Evolutionary conservation across 257 asterid species (phyloP).

Genomic region (Phtheirospermum japonicum): DNA sequence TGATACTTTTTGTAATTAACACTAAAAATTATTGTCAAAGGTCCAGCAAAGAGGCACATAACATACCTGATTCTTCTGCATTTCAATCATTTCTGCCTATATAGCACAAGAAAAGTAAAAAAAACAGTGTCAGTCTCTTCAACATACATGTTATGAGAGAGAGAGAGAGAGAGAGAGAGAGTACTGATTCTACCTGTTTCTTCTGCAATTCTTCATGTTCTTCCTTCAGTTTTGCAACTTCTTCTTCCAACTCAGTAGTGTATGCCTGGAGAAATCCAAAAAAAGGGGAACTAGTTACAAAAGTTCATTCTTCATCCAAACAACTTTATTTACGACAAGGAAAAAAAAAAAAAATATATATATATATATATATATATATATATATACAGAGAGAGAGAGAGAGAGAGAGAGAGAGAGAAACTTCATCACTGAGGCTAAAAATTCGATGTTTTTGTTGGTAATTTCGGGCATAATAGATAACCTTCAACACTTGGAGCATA

Average conservation of each 20-base stretch:
- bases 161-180: not conserved
- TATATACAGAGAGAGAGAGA: too few species aligned
- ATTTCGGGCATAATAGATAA: conserved; percentile 9
- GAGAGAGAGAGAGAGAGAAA: too few species aligned
- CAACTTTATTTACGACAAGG: not conserved
- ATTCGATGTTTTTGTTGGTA: conserved; percentile 4
- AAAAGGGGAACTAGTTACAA: conserved; percentile 7
- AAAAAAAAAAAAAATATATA: not conserved
- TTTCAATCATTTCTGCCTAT: conserved; percentile 32
- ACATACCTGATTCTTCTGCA: conserved; percentile 39
- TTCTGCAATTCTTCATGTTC: conserved; percentile 59
- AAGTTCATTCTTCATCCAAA: not conserved
- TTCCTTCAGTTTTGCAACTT: conserved; percentile 77
- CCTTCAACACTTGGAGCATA: conserved; percentile 27
- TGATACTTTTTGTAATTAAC: not conserved
- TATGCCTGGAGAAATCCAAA: conserved; percentile 45
- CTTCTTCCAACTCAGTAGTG: conserved; percentile 74
- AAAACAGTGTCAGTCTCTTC: conserved; percentile 12
- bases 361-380: too few species aligned
- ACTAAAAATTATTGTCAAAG: not conserved
- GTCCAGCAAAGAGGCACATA: not conserved
- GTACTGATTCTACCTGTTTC: conserved; percentile 48
- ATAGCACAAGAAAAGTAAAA: conserved; percentile 12
- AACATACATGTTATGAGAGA: not conserved
- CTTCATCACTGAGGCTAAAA: conserved; percentile 11